Base-by-base conservation (phyloP, 148 eudicot species). In the Heliamphora exappendiculata region DNA sequence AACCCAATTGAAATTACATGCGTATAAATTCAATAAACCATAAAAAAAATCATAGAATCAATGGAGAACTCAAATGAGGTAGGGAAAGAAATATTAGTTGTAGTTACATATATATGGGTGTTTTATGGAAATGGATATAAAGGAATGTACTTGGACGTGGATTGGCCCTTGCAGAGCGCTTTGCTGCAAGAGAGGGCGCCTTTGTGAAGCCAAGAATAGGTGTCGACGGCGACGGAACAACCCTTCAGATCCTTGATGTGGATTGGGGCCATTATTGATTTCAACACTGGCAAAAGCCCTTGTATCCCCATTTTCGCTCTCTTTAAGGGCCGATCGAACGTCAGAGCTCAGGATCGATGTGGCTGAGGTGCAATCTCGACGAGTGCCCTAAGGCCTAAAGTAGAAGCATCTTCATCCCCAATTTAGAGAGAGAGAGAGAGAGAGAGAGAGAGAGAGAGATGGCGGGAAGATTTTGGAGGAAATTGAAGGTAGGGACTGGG, bases 151-250 rank as follows among this genome's bases (percentile, higher is more conserved):
- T 87, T 87, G 76, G 96, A 84, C 47, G 99, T 93, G 68, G 91
- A 91, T n/a, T 84, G 79, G 73, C 89, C 91, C 72, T 91, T 95
- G 86, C 99, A 95, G 75, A 95, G 97, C 19, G 93, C 89, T 59
- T 82, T 73, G 86, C 99, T 95, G 82, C 99, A 95, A 85, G 93
- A 91, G 63, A 95, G 91, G 10, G 99, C 98, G 7, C 99, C 99
- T 78, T 95, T 95, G 76, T 95, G 99, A 20, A 95, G 93, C 99
- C 99, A 95, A 79, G 98, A 95, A 82, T 93, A 95, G 44, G 98
- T 95, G 73, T 95, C 99, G 44, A 95, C 75, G 47, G 99, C 99
- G 12, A 95, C 99, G n/a, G 76, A 78, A 70, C 88, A 86, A 3
- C 99, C 99, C 70, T 89, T 58, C 37, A 95, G 76, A 8, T 89